Evolutionary conservation across 345 rosid species (phyloP).

Genomic region (Abelmoschus esculentus): DNA sequence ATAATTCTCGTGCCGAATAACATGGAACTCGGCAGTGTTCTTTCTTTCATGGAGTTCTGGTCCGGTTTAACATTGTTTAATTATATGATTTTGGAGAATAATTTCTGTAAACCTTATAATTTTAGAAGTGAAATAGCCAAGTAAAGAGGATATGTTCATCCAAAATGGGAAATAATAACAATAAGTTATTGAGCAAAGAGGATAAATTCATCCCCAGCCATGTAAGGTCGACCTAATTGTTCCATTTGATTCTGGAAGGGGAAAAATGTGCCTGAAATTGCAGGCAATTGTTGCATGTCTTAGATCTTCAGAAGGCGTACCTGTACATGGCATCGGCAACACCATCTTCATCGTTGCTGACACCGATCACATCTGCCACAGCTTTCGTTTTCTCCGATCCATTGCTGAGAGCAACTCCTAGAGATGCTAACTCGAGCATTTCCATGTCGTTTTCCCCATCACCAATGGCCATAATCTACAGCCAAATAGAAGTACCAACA

Average conservation of each 20-base stretch:
- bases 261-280: neutral
- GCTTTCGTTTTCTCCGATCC: conserved; percentile 84
- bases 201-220: neutral
- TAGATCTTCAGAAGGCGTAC: conserved; percentile 49
- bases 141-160: no score
- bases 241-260: neutral
- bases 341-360: conserved; percentile 83
- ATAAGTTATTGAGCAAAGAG: neutral
- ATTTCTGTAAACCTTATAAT: no score
- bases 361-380: conserved; percentile 64
- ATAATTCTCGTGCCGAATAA: neutral
- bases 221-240: neutral
- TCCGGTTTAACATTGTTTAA: neutral
- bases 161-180: neutral
- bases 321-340: conserved; percentile 88
- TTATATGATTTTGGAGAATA: neutral
- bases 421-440: conserved; percentile 85
- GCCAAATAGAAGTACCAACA: neutral
- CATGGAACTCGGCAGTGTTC: neutral
- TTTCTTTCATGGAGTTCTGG: neutral
- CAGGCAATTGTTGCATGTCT: neutral
- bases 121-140: no score
- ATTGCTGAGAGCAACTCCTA: conserved; percentile 79
- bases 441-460: conserved; percentile 91
- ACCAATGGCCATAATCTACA: conserved; percentile 86